Percentiles rank a stretch among this genome's conserved stretches.
Conservation (phyloP, 352 stramenopile genomes). For the Globisporangium abappressorium region DNA sequence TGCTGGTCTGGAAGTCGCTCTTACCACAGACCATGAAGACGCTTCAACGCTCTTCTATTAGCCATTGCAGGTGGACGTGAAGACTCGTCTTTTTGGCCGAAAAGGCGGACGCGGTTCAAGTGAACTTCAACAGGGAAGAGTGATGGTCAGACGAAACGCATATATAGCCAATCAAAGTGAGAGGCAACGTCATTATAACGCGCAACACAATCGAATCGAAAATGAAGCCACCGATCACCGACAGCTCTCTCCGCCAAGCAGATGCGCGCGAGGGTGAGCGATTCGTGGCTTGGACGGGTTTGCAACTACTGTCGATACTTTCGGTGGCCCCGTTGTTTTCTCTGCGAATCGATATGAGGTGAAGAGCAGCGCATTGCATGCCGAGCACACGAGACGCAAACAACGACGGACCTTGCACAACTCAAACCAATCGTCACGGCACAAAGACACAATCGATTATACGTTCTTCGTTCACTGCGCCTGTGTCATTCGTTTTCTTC, state of each 20-base stretch:
- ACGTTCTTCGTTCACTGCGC: constrained; percentile 4
- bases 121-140: background rate
- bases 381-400: background rate
- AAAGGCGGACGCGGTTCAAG: background rate
- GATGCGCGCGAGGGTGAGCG: background rate
- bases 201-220: too few relatives aligned
- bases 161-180: too few relatives aligned
- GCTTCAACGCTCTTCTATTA: too few relatives aligned
- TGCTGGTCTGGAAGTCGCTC: too few relatives aligned
- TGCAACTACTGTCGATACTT: background rate
- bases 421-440: background rate
- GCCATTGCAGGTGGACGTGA: too few relatives aligned
- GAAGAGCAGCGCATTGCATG: background rate
- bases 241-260: background rate
- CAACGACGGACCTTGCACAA: background rate
- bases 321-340: background rate
- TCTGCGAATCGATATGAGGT: background rate
- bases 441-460: constrained; percentile 1
- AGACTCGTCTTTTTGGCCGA: too few relatives aligned
- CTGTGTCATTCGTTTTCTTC: background rate
- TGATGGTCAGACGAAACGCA: background rate
- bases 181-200: too few relatives aligned
- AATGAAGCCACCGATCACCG: background rate
- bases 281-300: background rate
- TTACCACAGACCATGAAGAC: too few relatives aligned